phyloP scores from a whole-genome alignment of 768 basidiomycete genomes.

The Auricularia sp. region DNA sequence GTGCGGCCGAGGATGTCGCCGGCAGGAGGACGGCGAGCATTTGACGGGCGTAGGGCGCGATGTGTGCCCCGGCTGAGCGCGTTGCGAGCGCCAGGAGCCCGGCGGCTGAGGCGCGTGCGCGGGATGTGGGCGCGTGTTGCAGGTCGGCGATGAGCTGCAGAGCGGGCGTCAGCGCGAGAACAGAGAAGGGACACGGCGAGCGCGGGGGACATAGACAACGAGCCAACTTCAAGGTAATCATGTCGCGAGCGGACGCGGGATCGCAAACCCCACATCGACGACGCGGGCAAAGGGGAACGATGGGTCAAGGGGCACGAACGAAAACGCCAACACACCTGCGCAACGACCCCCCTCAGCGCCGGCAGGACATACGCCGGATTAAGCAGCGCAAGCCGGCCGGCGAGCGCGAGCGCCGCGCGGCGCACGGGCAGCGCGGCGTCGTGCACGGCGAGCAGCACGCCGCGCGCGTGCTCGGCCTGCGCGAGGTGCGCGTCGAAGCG shows the following conservation, averaged over 20 bases:
- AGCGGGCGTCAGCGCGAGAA: background rate
- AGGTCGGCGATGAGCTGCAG: background rate
- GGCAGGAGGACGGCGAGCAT: conserved; percentile 87
- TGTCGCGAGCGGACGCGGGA: too few relatives aligned
- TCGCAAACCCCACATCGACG: too few relatives aligned
- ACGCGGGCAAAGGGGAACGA: too few relatives aligned
- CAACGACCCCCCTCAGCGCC: conserved; percentile 78
- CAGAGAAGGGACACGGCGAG: too few relatives aligned
- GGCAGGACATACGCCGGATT: conserved; percentile 99
- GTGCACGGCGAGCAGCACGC: conserved; percentile 92
- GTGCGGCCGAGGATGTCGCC: conserved; percentile 77
- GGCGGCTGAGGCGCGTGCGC: conserved; percentile 67
- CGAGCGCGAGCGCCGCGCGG: conserved; percentile 78
- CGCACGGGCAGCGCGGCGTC: conserved; percentile 94
- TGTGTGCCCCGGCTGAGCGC: conserved; percentile 81
- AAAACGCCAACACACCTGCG: conserved; percentile 16
- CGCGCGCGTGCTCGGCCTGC: conserved; percentile 94
- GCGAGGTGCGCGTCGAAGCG: conserved; percentile 95
- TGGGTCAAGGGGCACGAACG: background rate
- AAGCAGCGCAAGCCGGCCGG: conserved; percentile 75
- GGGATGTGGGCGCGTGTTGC: background rate
- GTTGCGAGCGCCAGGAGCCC: conserved; percentile 81
- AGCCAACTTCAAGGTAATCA: too few relatives aligned
- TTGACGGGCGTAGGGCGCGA: conserved; percentile 90
- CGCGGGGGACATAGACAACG: too few relatives aligned